Conservation (phyloP, 441 rosid species). For the Francoa sonchifolia region DNA sequence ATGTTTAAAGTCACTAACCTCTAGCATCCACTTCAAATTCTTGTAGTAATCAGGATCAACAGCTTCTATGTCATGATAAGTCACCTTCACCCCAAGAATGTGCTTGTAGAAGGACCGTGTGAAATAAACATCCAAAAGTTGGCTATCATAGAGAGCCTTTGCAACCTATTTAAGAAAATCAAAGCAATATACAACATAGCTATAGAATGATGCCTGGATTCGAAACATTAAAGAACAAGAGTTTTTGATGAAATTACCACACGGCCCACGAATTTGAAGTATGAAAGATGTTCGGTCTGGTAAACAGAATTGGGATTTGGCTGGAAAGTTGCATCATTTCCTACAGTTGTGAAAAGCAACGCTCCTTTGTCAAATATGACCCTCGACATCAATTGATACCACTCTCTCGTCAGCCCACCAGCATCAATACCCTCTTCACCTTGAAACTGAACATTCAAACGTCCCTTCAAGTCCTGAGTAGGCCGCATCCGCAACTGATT, state of each 20-base stretch:
- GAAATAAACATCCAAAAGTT: slow-evolving; percentile 96
- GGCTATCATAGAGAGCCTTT: slow-evolving; percentile 93
- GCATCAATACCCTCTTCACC: slow-evolving; percentile 99
- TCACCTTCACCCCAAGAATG: slow-evolving; percentile 91
- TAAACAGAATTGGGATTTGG: slow-evolving; percentile 96
- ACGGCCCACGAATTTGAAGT: slow-evolving; percentile 93
- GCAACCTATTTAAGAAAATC: slow-evolving; percentile 57
- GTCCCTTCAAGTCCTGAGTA: slow-evolving; percentile 81
- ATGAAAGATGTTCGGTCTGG: slow-evolving; percentile 96
- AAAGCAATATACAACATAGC: slow-evolving; percentile 7
- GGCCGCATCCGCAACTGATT: slow-evolving; percentile 96
- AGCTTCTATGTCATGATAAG: slow-evolving; percentile 98
- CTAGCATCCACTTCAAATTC: slow-evolving; percentile 96
- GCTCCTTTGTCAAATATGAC: slow-evolving; percentile 96
- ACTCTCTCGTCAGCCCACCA: slow-evolving; percentile 95
- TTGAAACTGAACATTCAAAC: slow-evolving; percentile 91
- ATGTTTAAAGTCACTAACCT: slow-evolving; percentile 40
- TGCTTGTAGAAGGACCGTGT: slow-evolving; percentile 96
- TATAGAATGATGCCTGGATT: no score
- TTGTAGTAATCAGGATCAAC: slow-evolving; percentile 99
- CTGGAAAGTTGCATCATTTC: slow-evolving; percentile 89
- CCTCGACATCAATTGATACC: slow-evolving; percentile 96
- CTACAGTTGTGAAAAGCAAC: slow-evolving; percentile 90
- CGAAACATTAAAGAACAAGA: background rate
- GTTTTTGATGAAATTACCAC: slow-evolving; percentile 80